Conservation (phyloP, 2,329 filamentous ascomycete species). For the Elsinoe ampelina region DNA sequence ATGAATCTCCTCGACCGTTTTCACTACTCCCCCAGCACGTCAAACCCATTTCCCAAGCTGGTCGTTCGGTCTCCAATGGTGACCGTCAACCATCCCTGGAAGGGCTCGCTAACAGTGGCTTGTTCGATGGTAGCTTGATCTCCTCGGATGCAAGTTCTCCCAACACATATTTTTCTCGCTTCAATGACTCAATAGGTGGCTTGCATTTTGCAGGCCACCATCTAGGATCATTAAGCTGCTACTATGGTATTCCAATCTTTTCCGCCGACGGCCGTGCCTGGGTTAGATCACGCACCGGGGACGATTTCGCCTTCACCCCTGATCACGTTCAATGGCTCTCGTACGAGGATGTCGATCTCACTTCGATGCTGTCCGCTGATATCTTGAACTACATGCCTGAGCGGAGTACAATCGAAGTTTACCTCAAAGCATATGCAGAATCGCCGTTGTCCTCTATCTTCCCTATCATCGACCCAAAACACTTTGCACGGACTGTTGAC, state of each 20-base stretch:
- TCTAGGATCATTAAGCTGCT: conserved; percentile 1
- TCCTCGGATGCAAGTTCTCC: not conserved
- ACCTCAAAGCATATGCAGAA: not conserved
- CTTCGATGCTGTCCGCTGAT: not conserved
- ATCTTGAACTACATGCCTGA: not conserved
- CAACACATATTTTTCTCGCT: not conserved
- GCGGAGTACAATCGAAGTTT: not conserved
- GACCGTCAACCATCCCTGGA: not conserved
- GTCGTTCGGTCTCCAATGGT: not conserved
- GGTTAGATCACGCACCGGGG: not conserved
- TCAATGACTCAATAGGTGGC: not conserved
- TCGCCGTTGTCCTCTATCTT: not conserved
- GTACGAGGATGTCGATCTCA: not conserved
- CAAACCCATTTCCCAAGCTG: not conserved
- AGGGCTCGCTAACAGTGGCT: not conserved
- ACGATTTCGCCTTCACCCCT: conserved; percentile 3
- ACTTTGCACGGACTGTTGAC: not conserved
- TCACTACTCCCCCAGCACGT: not conserved
- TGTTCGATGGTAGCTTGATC: not conserved
- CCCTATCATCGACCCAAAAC: not conserved
- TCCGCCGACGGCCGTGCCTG: not conserved
- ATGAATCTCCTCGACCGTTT: not conserved
- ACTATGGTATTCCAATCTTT: conserved; percentile 3
- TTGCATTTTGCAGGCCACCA: conserved; percentile 2
- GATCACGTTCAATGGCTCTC: not conserved